Evolutionary conservation across 148 eudicot species (phyloP).

Genomic region (Camellia granthamiana): DNA sequence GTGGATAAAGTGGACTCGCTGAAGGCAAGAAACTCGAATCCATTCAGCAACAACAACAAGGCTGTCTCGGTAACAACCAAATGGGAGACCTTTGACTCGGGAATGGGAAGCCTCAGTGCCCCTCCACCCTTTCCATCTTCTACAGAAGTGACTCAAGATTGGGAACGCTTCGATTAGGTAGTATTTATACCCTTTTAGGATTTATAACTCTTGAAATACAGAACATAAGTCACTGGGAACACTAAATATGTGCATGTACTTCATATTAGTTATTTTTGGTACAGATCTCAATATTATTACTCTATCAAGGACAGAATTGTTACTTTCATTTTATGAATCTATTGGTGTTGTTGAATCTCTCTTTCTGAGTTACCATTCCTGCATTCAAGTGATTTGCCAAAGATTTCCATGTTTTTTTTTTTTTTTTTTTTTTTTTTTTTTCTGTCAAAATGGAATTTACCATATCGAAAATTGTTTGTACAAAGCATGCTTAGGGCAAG

Average conservation of each 20-base stretch:
- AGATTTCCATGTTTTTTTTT: too few relatives aligned
- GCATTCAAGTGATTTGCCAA: too few relatives aligned
- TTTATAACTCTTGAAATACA: background rate
- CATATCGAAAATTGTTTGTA: too few relatives aligned
- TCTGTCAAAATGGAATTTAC: too few relatives aligned
- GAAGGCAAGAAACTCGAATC: conserved; percentile 51
- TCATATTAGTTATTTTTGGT: background rate
- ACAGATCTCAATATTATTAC: background rate
- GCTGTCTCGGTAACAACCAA: conserved; percentile 36
- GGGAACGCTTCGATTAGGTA: conserved; percentile 39
- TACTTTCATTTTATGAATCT: background rate
- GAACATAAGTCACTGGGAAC: background rate
- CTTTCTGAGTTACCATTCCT: background rate
- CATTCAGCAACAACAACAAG: conserved; percentile 27
- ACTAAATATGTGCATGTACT: background rate
- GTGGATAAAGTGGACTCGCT: conserved; percentile 65
- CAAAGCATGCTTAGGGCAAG: too few relatives aligned
- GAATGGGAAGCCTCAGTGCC: conserved; percentile 34
- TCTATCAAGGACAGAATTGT: background rate
- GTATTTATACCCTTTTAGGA: background rate
- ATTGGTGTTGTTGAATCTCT: background rate
- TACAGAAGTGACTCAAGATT: conserved; percentile 46
- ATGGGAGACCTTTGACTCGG: conserved; percentile 57
- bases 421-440: too few relatives aligned
- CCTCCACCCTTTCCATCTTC: conserved; percentile 38